Evolutionary conservation across 2,329 filamentous ascomycete genomes (phyloP), one percentile per base, ranked within the genome.

Genomic region (Cercospora citrullina): DNA sequence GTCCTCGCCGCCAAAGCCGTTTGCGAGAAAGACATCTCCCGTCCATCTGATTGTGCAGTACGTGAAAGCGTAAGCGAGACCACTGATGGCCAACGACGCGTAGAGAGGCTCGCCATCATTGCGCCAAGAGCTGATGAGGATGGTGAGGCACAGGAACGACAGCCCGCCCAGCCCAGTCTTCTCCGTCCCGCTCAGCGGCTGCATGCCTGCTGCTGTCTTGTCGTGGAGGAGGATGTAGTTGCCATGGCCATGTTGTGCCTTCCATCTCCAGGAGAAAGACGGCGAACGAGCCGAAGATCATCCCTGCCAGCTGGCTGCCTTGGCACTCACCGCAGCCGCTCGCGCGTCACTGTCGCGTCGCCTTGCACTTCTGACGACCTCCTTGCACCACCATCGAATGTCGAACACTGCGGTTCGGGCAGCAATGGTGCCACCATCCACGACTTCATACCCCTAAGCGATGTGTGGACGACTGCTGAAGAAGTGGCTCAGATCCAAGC

Each of bases 31-130:
- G 1, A 91, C 90, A 65, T 92, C 89, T 1, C 94, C 94, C 5
- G 97, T 90, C 94, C 94, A 98, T 83, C 91, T 86, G 80, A 98
- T 94, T 82, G 97, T 87, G 75, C 91, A 89, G 80, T 92, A 98
- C 69, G 89, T 89, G 59, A 90, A 88, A 4, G 90, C 85, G 78
- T 97, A 99, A 39, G 92, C 93, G 72, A 97, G 84, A 23, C 90
- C 87, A 76, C 92, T 95, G 75, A 98, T 90, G 16, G 94, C 92
- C 66, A 97, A 83, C 0, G 93, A 97, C 9, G 93, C 94, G 73
- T 96, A 85, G 74, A 99, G 86, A 42, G 95, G 94, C 74, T 95
- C 93, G 72, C 93, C 94, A 80, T 97, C 91, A 73, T 88, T 91
- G 68, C 89, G 87, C 77, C 97, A 90, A 45, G 93, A 92, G 79